Evolutionary conservation across 352 stramenopile genomes (phyloP).

Genomic region (Phytopythium cucurbitacearum): DNA sequence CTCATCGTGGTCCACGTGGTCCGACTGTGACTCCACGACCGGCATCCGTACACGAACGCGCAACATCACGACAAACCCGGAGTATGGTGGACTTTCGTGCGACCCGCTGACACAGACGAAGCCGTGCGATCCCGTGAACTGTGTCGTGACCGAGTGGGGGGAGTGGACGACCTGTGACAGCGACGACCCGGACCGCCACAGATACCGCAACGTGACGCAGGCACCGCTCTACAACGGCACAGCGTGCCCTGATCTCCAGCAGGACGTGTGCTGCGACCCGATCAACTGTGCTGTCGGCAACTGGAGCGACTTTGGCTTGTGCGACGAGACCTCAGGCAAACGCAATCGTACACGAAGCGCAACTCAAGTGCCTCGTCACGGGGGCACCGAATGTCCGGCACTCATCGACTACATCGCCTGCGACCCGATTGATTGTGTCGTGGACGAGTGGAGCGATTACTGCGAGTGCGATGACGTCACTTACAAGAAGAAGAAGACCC

Average conservation of each 20-base stretch:
- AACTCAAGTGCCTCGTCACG: conserved; percentile 15
- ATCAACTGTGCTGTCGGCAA: conserved; percentile 33
- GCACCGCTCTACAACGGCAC: conserved; percentile 25
- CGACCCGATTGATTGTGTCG: conserved; percentile 37
- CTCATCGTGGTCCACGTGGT: conserved; percentile 37
- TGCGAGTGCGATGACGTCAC: conserved; percentile 31
- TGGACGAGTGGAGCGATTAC: conserved; percentile 39
- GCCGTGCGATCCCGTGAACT: conserved; percentile 40
- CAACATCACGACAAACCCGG: conserved; percentile 13
- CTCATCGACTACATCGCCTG: conserved; percentile 34
- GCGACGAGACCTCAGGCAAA: conserved; percentile 29
- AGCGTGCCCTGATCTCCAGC: conserved; percentile 22
- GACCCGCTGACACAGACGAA: conserved; percentile 29
- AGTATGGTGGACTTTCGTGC: conserved; percentile 45
- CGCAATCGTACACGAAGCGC: conserved; percentile 33
- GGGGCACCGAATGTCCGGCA: conserved; percentile 23
- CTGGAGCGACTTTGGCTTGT: conserved; percentile 43
- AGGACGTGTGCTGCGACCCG: conserved; percentile 33
- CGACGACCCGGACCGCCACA: conserved; percentile 36
- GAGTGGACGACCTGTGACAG: conserved; percentile 48
- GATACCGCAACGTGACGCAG: conserved; percentile 28
- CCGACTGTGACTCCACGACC: conserved; percentile 27
- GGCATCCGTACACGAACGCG: conserved; percentile 35
- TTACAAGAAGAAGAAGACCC: conserved; percentile 45
- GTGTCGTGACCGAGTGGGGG: conserved; percentile 32